These are phyloP conservation scores for Linanthus parryae DNA, from an alignment of 148 eudicot species.

Conservation along the genomic window DNA sequence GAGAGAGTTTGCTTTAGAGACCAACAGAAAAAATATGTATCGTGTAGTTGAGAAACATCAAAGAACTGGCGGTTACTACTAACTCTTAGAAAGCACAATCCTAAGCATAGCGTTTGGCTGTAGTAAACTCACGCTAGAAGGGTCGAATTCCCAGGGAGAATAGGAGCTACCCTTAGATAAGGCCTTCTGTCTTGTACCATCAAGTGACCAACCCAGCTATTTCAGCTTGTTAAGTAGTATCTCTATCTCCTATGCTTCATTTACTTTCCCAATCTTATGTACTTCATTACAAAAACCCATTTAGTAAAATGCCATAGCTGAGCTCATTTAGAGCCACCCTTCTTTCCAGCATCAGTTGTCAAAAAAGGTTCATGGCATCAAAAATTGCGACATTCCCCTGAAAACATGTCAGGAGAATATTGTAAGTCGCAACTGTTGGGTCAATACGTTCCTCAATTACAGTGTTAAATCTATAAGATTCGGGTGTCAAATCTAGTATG, in stretches of 20 bases:
- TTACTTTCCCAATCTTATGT: constrained; percentile 62
- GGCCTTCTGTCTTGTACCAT: constrained; percentile 53
- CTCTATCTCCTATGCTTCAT: constrained; percentile 53
- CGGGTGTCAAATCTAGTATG: constrained; percentile 73
- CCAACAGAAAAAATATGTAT: too few species aligned
- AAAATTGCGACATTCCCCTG: constrained; percentile 38
- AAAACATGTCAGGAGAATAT: constrained; percentile 61
- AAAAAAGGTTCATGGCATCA: constrained; percentile 30
- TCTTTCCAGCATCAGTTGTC: constrained; percentile 43
- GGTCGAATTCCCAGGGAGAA: too few species aligned
- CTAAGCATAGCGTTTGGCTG: too few species aligned
- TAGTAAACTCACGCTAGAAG: too few species aligned
- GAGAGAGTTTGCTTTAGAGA: too few species aligned
- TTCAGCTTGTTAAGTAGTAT: constrained; percentile 52
- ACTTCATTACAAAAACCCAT: constrained; percentile 64
- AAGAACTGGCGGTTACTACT: too few species aligned
- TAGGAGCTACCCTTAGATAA: too few species aligned
- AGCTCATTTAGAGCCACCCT: constrained; percentile 50
- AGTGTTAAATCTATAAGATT: constrained; percentile 66
- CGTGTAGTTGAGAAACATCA: too few species aligned
- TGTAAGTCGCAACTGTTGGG: constrained; percentile 51
- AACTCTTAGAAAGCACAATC: too few species aligned
- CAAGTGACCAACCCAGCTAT: constrained; percentile 54
- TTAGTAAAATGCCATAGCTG: constrained; percentile 60
- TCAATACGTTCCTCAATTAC: constrained; percentile 44